Base-by-base conservation (phyloP, 306 rosid species). In the Cucurbita ficifolia region DNA sequence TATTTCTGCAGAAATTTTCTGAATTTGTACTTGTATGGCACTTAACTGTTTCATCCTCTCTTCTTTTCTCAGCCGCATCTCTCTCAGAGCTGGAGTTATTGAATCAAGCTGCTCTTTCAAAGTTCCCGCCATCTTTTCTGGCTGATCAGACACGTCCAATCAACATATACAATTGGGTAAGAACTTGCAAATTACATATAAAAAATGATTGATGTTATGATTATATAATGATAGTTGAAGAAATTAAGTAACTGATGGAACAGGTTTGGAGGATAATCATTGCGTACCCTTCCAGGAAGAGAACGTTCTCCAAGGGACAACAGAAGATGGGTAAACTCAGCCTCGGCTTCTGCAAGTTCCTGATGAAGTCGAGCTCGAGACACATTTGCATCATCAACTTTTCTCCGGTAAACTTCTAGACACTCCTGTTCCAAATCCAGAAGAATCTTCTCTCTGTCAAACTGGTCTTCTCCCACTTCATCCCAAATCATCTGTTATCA, bases 301-400 rank as follows among this genome's bases (percentile, higher is more conserved):
- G 96, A 89, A 65, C 90, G 79, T 89, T 94, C 97, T n/a, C 92
- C 97, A 5, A 94, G 99, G 57, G 96, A 89, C 86, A 91, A 76
- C 51, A 94, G 96, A 81, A 94, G 99, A 84, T 91, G 97, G 10
- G 99, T 94, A 49, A 87, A 89, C 74, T 94, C 97, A 55, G 99
- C 99, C 80, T 94, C 96, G 4, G 96, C 96, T 81, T 94, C 96
- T 5, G 97, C 99, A 87, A 94, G 82, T 81, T 94, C 91, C 76
- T 94, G 97, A 83, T 94, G 97, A 78, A 94, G 96, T 67, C 83
- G 85, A 80, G 97, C 87, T 84, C 99, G 84, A 0, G 92, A 89
- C 58, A 83, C 84, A 65, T 89, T 94, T 71, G 99, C 99, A 53
- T 77, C 83, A 70, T 94, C 96, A 51, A 94, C 99, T 85, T 89